Evolutionary conservation across 106 monocot species (phyloP).

Genomic region (Gastrodia elata): DNA sequence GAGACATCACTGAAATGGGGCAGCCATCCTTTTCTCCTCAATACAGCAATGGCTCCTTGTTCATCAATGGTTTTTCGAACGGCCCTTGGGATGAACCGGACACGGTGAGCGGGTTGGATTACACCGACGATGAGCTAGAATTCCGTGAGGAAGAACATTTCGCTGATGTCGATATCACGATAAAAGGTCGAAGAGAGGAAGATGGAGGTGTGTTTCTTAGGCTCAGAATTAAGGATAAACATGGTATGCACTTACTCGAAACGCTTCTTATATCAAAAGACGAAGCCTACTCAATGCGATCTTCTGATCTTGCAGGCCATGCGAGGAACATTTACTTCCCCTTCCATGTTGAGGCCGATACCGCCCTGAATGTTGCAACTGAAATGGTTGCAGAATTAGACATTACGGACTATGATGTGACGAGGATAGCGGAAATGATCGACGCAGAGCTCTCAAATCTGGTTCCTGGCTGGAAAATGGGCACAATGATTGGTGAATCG

Average conservation of each 20-base stretch:
- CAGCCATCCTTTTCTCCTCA: constrained; percentile 18
- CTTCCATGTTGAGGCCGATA: constrained; percentile 72
- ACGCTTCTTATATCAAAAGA: neutral
- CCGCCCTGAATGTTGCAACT: constrained; percentile 73
- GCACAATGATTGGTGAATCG: constrained; percentile 43
- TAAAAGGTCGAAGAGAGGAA: constrained; percentile 68
- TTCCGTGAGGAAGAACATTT: constrained; percentile 52
- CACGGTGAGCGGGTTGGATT: neutral
- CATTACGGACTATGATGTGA: constrained; percentile 74
- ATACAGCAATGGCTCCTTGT: constrained; percentile 21
- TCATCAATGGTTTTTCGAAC: constrained; percentile 13
- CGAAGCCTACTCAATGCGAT: neutral
- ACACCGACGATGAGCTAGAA: constrained; percentile 21
- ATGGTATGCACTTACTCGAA: constrained; percentile 32
- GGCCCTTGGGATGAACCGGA: neutral
- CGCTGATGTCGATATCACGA: constrained; percentile 56
- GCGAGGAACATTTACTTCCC: constrained; percentile 76
- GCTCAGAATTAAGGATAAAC: constrained; percentile 71
- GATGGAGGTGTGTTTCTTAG: constrained; percentile 74
- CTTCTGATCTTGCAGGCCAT: constrained; percentile 39
- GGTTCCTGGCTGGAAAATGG: constrained; percentile 78
- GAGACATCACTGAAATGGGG: constrained; percentile 11
- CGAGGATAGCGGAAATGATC: constrained; percentile 92
- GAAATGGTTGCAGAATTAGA: constrained; percentile 94
- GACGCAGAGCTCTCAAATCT: constrained; percentile 57